Conservation (phyloP, 192 early-diverging fungal species). For the Spinellus fusiger region DNA sequence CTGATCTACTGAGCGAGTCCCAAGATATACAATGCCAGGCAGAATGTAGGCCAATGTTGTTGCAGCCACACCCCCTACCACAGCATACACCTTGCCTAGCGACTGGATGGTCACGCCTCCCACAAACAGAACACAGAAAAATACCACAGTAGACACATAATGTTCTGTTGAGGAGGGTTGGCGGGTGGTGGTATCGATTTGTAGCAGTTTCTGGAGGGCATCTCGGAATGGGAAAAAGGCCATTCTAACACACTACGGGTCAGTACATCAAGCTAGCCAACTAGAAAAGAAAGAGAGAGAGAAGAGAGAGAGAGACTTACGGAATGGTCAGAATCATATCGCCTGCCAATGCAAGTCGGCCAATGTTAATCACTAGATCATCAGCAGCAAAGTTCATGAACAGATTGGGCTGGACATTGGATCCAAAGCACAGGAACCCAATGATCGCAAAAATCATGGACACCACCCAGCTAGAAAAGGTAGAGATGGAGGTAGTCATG, state of each 20-base stretch:
- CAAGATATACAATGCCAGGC: constrained; percentile 36
- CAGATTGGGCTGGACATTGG: constrained; percentile 57
- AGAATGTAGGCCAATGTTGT: constrained; percentile 45
- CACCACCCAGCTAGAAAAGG: constrained; percentile 38
- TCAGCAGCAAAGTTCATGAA: constrained; percentile 59
- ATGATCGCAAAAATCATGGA: constrained; percentile 57
- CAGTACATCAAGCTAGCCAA: background rate
- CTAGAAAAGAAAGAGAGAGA: background rate
- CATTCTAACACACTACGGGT: constrained; percentile 10
- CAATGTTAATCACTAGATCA: constrained; percentile 53
- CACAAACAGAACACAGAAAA: constrained; percentile 28
- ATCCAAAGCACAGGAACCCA: constrained; percentile 59
- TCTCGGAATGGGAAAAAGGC: constrained; percentile 43
- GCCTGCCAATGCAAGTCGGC: constrained; percentile 51
- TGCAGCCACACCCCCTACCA: constrained; percentile 45
- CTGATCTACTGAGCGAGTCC: constrained; percentile 24
- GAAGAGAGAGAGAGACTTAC: constrained; percentile 13
- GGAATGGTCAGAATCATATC: constrained; percentile 58
- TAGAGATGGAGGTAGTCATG: constrained; percentile 43
- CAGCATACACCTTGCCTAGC: constrained; percentile 40
- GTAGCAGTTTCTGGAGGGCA: constrained; percentile 40
- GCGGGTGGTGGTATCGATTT: constrained; percentile 28
- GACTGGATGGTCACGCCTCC: constrained; percentile 30
- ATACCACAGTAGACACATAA: constrained; percentile 29
- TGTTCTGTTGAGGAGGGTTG: constrained; percentile 35